phyloP scores from a whole-genome alignment of 805 yeast species.

The Millerozyma acaciae region DNA sequence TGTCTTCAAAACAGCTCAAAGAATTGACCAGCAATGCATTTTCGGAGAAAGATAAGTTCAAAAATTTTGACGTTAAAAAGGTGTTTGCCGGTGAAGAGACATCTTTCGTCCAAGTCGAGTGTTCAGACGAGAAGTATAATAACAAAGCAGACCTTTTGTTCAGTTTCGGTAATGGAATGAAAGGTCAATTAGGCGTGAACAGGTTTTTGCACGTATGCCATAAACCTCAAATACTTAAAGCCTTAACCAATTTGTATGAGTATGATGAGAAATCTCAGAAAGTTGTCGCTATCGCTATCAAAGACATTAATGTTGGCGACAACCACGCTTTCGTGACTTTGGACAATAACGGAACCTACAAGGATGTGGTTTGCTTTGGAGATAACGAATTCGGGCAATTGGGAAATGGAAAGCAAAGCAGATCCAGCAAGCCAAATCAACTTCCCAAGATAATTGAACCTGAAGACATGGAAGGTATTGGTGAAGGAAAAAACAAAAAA shows the following conservation, averaged over 20 bases:
- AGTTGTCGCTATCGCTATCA: conserved; percentile 45
- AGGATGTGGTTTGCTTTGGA: conserved; percentile 78
- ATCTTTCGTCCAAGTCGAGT: conserved; percentile 26
- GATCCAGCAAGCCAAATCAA: conserved; percentile 49
- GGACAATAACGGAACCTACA: conserved; percentile 37
- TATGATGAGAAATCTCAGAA: conserved; percentile 45
- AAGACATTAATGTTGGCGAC: conserved; percentile 55
- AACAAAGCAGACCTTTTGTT: conserved; percentile 30
- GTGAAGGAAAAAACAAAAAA: conserved; percentile 4
- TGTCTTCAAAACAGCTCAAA: conserved; percentile 12
- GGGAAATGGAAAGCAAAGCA: conserved; percentile 74
- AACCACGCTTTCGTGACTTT: conserved; percentile 63
- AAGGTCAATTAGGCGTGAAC: conserved; percentile 84
- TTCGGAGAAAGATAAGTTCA: conserved; percentile 23
- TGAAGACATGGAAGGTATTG: conserved; percentile 18
- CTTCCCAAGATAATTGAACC: conserved; percentile 63
- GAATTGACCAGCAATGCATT: conserved; percentile 26
- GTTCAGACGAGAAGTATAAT: conserved; percentile 12
- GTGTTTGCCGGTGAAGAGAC: conserved; percentile 73
- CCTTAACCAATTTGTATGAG: conserved; percentile 46
- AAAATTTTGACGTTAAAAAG: conserved; percentile 44
- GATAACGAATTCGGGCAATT: conserved; percentile 78
- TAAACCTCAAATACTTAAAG: conserved; percentile 57
- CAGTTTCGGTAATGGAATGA: conserved; percentile 79
- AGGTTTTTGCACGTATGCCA: conserved; percentile 70